Evolutionary conservation across 2,329 filamentous ascomycete genomes (phyloP), one percentile per base, ranked within the genome.

Genomic region (Botrytis fragariae): DNA sequence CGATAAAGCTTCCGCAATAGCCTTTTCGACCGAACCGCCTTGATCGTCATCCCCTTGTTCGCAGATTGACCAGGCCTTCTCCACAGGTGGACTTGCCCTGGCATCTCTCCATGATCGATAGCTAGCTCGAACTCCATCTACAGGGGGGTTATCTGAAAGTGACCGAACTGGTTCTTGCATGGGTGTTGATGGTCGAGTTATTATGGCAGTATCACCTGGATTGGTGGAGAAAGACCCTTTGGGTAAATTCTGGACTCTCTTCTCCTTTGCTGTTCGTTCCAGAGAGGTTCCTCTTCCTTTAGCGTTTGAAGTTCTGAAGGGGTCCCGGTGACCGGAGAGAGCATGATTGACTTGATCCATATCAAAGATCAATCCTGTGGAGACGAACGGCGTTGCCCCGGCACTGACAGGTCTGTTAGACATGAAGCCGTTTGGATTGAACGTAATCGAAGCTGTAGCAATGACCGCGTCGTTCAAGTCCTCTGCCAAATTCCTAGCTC

Each of bases 61-160:
- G 3, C 88, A 88, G 79, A 91, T 90, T 32, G 89, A 91, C 89
- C 89, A 91, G 29, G 85, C 87, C 79, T 90, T 90, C 79, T 90
- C 89, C 0, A 86, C 74, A 60, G 76, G 72, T 20, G 74, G 74
- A 35, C 60, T 69, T 12, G 77, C 75, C 39, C 71, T 76, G 57
- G 75, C 74, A 75, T 79, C 79, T 74, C 80, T 80, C 80, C 80
- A 81, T 25, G 78, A 79, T 45, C 80, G 77, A 69, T 81, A 81
- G 63, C 76, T 74, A 25, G 80, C 80, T 69, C 80, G 75, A 18
- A 79, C 72, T 45, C 78, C 80, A 67, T 81, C 80, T 14, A 75
- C 78, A 16, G 80, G 80, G 37, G 77, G 78, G 29, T 74, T 78
- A 68, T 72, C 76, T 5, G 77, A 76, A 51, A 80, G 79, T 9